These are phyloP conservation scores for Mucor circinelloides DNA, from an alignment of 371 early-diverging fungal genomes.

Conservation along the genomic window DNA sequence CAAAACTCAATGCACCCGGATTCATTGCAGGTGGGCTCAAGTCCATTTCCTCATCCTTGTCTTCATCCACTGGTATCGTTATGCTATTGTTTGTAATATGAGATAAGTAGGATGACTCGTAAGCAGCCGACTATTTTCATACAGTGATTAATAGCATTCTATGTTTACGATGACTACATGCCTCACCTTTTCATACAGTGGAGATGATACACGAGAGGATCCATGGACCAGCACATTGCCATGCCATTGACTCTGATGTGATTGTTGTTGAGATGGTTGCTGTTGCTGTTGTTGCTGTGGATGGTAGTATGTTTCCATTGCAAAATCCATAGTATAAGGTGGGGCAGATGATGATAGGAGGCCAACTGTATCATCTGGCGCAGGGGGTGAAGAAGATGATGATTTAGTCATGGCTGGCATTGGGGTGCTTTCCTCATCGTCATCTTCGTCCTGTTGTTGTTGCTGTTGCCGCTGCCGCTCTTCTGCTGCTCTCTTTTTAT, in stretches of 20 bases:
- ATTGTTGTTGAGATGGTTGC: neutral
- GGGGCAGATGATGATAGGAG: constrained; percentile 36
- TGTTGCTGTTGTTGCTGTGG: neutral
- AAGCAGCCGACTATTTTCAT: constrained; percentile 3
- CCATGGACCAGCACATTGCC: constrained; percentile 29
- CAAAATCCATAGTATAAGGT: constrained; percentile 19
- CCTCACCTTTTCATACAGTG: constrained; percentile 8
- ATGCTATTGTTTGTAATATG: constrained; percentile 27
- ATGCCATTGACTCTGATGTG: neutral
- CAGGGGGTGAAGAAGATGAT: constrained; percentile 8
- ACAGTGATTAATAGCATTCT: neutral
- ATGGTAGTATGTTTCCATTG: neutral
- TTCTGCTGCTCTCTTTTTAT: constrained; percentile 36
- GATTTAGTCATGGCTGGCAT: neutral
- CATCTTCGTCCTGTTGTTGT: neutral
- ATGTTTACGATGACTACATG: neutral
- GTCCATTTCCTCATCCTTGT: constrained; percentile 24
- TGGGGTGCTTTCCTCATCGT: neutral
- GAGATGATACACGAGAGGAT: constrained; percentile 16
- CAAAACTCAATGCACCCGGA: constrained; percentile 35
- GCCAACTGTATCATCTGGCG: constrained; percentile 12
- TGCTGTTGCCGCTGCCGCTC: constrained; percentile 10
- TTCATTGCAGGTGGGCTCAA: constrained; percentile 4
- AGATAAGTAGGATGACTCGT: constrained; percentile 6
- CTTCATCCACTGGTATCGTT: constrained; percentile 25